Conservation (phyloP, 1,139 yeast species). For the Geotrichum restrictum region DNA sequence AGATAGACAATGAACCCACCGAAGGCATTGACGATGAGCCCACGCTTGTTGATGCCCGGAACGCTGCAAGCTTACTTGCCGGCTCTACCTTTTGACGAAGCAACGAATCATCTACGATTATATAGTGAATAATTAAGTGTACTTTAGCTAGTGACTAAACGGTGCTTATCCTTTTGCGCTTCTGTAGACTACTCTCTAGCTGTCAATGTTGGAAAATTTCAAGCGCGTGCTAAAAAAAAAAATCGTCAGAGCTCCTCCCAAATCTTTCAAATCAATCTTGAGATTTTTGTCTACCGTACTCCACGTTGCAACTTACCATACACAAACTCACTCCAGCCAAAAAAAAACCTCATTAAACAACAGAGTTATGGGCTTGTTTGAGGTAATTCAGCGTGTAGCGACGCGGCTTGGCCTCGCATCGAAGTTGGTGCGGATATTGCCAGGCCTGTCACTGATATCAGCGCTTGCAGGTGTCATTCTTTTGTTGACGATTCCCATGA, state of each 20-base stretch:
- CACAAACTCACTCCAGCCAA: not conserved
- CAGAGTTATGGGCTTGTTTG: conserved; percentile 40
- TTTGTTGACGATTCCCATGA: conserved; percentile 67
- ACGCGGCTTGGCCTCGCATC: conserved; percentile 34
- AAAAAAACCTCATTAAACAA: not conserved
- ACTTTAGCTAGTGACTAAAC: not conserved
- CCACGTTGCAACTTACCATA: conserved; percentile 4
- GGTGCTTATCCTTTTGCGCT: not conserved
- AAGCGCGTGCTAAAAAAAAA: not conserved
- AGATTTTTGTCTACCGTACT: too few species aligned
- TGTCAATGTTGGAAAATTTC: not conserved
- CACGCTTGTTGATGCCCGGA: conserved; percentile 63
- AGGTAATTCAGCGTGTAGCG: conserved; percentile 35
- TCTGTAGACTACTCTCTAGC: not conserved
- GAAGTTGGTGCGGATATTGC: conserved; percentile 42
- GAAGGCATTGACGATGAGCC: conserved; percentile 28
- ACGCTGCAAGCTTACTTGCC: conserved; percentile 77
- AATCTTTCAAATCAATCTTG: not conserved
- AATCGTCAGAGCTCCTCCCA: conserved; percentile 1
- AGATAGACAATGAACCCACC: conserved; percentile 25
- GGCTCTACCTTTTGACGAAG: conserved; percentile 58
- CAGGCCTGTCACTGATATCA: conserved; percentile 57
- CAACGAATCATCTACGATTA: not conserved
- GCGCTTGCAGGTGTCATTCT: conserved; percentile 61
- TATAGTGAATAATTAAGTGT: not conserved